Conservation (phyloP, 306 rosid genomes). For the Cucumis melo region DNA sequence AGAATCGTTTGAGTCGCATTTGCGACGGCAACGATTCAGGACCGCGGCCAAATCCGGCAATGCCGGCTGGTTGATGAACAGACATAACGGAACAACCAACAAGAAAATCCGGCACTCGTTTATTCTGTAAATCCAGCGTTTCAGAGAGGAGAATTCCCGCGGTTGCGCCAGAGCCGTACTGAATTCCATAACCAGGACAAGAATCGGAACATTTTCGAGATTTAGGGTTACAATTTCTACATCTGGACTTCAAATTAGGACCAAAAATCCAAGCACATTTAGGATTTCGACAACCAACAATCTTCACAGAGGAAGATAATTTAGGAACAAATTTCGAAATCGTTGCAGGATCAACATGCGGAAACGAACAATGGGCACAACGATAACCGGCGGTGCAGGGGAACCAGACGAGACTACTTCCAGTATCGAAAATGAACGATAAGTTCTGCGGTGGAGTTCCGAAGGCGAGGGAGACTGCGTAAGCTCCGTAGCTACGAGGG, state of each 20-base stretch:
- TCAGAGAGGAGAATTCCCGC: conserved; percentile 19
- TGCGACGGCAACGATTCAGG: conserved; percentile 18
- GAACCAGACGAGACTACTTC: background rate
- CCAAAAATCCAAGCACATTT: background rate
- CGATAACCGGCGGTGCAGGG: background rate
- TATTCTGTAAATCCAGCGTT: background rate
- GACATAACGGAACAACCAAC: conserved; percentile 66
- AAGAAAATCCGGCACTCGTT: conserved; percentile 20
- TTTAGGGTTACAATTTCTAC: background rate
- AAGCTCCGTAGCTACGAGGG: background rate
- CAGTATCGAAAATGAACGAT: background rate
- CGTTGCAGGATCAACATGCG: background rate
- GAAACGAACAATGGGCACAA: background rate
- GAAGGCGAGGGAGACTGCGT: background rate
- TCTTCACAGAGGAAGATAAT: background rate
- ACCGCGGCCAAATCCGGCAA: conserved; percentile 73
- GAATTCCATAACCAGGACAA: conserved; percentile 47
- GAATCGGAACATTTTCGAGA: conserved; percentile 18
- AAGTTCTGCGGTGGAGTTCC: background rate
- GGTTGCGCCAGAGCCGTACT: conserved; percentile 63
- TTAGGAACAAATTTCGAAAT: background rate
- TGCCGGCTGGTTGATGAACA: conserved; percentile 45
- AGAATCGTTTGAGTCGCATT: conserved; percentile 51
- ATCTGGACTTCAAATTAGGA: background rate
- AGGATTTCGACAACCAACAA: background rate